A percentile compares a stretch with the other conserved stretches of the same genome.
Evolutionary conservation across 2,329 filamentous ascomycete species (phyloP).

Genomic region (Fusarium udum): DNA sequence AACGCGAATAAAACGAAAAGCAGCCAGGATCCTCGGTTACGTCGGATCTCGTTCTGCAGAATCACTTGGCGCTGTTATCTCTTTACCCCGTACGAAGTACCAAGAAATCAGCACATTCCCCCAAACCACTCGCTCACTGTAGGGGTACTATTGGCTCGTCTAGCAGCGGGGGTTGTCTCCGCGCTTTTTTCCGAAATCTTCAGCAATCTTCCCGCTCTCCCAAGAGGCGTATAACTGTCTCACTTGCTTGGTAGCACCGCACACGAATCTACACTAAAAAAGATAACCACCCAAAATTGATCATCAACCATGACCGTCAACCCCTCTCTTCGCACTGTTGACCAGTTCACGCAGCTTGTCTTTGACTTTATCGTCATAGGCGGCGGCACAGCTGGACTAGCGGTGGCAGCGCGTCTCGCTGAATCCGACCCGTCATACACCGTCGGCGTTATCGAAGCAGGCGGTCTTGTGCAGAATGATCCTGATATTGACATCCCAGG

Average conservation of each 20-base stretch:
- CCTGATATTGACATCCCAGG: slow-evolving; percentile 53
- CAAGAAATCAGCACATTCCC: neutral
- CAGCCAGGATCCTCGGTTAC: neutral
- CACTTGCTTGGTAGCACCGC: neutral
- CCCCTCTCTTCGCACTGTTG: slow-evolving; percentile 2
- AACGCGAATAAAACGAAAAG: neutral
- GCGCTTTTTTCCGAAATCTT: neutral
- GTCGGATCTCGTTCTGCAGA: neutral
- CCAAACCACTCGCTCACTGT: neutral
- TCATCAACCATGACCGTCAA: slow-evolving; percentile 10
- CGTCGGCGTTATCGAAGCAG: slow-evolving; percentile 48
- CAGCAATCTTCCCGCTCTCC: neutral
- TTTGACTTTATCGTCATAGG: slow-evolving; percentile 58
- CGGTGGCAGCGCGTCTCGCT: slow-evolving; percentile 58
- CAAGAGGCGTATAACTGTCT: slow-evolving; percentile 7
- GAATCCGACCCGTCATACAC: slow-evolving; percentile 48
- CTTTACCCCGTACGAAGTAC: neutral
- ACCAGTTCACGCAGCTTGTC: slow-evolving; percentile 36
- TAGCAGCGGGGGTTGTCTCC: neutral
- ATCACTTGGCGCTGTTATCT: neutral
- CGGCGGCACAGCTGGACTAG: slow-evolving; percentile 65
- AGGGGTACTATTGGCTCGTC: neutral
- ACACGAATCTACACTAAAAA: neutral
- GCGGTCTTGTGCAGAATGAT: slow-evolving; percentile 41
- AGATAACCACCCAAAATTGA: neutral